These are phyloP conservation scores for Rhizopus delemar DNA, from an alignment of 371 early-diverging fungal species.

Conservation along the genomic window DNA sequence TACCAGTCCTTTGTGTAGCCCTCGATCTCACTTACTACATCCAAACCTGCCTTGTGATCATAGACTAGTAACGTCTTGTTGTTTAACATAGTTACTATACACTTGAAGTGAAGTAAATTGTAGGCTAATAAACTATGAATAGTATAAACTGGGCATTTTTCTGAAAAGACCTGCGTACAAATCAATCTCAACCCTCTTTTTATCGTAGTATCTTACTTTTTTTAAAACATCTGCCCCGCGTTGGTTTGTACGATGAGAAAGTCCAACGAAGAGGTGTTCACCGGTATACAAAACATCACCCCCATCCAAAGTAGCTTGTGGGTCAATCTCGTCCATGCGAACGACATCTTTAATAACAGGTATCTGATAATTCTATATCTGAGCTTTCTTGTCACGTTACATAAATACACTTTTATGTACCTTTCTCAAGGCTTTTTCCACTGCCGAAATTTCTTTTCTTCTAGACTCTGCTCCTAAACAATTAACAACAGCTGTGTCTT, in stretches of 20 bases:
- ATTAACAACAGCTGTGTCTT: constrained; percentile 27
- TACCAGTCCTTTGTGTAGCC: constrained; percentile 17
- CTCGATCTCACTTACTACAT: constrained; percentile 21
- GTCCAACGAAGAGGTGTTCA: constrained; percentile 34
- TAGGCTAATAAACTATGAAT: constrained; percentile 20
- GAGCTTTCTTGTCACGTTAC: background rate
- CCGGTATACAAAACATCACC: constrained; percentile 41
- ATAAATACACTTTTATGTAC: background rate
- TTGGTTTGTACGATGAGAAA: constrained; percentile 36
- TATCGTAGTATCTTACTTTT: constrained; percentile 8
- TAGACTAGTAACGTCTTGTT: constrained; percentile 23
- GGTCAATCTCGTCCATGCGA: constrained; percentile 25
- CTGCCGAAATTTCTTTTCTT: constrained; percentile 26
- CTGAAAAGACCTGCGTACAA: constrained; percentile 14
- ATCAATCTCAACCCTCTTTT: no score
- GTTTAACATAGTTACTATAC: constrained; percentile 28
- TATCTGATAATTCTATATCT: background rate
- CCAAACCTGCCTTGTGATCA: constrained; percentile 27
- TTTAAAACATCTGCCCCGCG: constrained; percentile 28
- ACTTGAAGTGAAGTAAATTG: constrained; percentile 35
- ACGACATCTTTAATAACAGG: constrained; percentile 22
- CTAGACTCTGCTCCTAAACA: constrained; percentile 32
- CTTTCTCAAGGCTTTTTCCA: constrained; percentile 24
- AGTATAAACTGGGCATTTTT: constrained; percentile 17
- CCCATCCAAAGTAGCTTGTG: constrained; percentile 35